Evolutionary conservation across 2,329 filamentous ascomycete genomes (phyloP).

Genomic region (Pestalotiopsis sp.): DNA sequence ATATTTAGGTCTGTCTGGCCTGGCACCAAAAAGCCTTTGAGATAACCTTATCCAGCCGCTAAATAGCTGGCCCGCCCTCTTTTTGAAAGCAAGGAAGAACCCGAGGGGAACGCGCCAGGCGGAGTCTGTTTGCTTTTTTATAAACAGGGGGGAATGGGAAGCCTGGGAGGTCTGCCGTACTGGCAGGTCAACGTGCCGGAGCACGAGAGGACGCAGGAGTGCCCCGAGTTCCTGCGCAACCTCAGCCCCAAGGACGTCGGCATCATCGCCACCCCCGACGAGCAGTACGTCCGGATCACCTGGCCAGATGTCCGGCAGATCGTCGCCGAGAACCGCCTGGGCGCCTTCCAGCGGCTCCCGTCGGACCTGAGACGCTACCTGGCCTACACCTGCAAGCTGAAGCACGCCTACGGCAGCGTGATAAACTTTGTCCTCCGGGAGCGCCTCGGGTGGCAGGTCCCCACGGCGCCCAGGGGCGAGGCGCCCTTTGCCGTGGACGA

Average conservation of each 20-base stretch:
- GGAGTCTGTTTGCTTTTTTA: not conserved
- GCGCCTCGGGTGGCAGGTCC: slow-evolving; percentile 69
- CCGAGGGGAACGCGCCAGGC: too few species aligned
- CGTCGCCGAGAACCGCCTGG: slow-evolving; percentile 67
- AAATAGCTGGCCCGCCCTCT: not conserved
- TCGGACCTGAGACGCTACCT: slow-evolving; percentile 79
- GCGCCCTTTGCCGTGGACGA: slow-evolving; percentile 46
- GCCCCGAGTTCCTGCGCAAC: slow-evolving; percentile 70
- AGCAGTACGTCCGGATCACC: slow-evolving; percentile 60
- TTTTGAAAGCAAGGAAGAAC: not conserved
- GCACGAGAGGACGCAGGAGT: slow-evolving; percentile 62
- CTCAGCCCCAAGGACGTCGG: slow-evolving; percentile 67
- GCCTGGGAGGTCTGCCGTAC: slow-evolving; percentile 54
- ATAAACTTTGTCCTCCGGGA: slow-evolving; percentile 75
- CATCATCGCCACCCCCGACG: slow-evolving; percentile 73
- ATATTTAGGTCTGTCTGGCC: not conserved
- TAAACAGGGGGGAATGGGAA: slow-evolving; percentile 40
- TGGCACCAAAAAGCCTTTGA: not conserved
- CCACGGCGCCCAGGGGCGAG: slow-evolving; percentile 33
- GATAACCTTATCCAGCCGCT: not conserved
- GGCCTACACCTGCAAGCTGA: slow-evolving; percentile 66
- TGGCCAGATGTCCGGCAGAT: slow-evolving; percentile 73
- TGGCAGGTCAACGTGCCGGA: slow-evolving; percentile 82
- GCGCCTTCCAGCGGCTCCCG: slow-evolving; percentile 76
- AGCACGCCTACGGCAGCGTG: slow-evolving; percentile 72